phyloP scores from a whole-genome alignment of 2,329 filamentous ascomycete genomes.

The Xylariaceae sp. region DNA sequence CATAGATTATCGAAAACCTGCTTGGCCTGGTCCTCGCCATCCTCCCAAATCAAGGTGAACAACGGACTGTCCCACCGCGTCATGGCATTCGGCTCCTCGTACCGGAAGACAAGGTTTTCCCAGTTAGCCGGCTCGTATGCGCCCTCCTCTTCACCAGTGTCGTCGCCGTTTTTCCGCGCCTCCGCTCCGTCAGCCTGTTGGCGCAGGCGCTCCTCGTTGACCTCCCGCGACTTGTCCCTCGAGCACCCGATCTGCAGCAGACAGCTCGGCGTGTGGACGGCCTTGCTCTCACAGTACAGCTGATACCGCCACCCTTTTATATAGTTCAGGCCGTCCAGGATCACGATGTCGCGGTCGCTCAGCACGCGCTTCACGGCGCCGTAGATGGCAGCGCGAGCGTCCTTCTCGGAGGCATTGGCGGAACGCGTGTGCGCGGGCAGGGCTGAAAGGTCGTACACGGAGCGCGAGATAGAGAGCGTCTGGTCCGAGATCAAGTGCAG shows the following conservation, averaged over 20 bases:
- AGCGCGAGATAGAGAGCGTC: constrained; percentile 62
- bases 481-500: constrained; percentile 73
- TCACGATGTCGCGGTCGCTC: constrained; percentile 68
- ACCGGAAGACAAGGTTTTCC: constrained; percentile 76
- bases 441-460: constrained; percentile 64
- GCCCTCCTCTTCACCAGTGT: constrained; percentile 32
- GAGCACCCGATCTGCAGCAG: constrained; percentile 63
- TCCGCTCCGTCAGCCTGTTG: constrained; percentile 30
- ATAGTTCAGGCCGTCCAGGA: constrained; percentile 79
- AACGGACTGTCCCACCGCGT: constrained; percentile 79
- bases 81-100: constrained; percentile 85
- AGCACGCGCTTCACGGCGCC: constrained; percentile 75
- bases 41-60: constrained; percentile 74
- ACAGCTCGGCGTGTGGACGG: constrained; percentile 69
- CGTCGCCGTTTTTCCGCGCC: constrained; percentile 19
- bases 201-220: constrained; percentile 58
- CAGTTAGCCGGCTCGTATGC: constrained; percentile 58
- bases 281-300: constrained; percentile 80
- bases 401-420: constrained; percentile 73
- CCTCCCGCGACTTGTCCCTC: constrained; percentile 44
- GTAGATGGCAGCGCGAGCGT: constrained; percentile 71
- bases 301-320: constrained; percentile 90
- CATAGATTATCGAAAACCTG: constrained; percentile 63
- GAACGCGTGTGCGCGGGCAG: constrained; percentile 59
- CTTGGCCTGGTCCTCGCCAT: constrained; percentile 55